phyloP scores from a whole-genome alignment of 2,329 filamentous ascomycete genomes.

The Fusarium secorum region DNA sequence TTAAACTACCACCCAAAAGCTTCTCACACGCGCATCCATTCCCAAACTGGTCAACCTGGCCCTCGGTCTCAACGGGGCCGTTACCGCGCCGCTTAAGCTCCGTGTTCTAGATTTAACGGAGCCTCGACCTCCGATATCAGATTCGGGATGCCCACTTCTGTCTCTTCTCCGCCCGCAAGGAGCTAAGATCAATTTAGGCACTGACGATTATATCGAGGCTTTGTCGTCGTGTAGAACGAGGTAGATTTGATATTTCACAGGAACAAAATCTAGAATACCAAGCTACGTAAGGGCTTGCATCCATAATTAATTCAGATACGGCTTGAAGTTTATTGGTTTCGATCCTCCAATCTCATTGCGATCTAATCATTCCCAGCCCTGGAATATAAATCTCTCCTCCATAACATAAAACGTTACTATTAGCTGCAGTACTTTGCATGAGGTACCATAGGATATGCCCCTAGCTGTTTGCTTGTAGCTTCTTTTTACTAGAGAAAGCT shows the following conservation, averaged over 20 bases:
- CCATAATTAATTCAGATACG: not conserved
- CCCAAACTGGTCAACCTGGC: not conserved
- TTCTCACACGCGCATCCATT: not conserved
- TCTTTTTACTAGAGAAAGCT: not conserved
- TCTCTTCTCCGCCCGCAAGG: not conserved
- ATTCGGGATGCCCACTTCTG: not conserved
- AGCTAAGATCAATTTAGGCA: not conserved
- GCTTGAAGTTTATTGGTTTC: not conserved
- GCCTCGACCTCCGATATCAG: conserved; percentile 7
- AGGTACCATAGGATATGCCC: not conserved
- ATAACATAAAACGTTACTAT: not conserved
- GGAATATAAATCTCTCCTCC: not conserved
- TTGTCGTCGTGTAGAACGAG: not conserved
- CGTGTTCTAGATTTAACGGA: conserved; percentile 5
- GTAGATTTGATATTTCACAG: not conserved
- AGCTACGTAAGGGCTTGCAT: not conserved
- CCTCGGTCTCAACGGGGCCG: not conserved
- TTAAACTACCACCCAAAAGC: not conserved
- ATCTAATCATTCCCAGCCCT: too few species aligned
- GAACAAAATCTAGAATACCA: not conserved
- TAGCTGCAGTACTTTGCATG: not conserved
- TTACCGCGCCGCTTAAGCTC: not conserved
- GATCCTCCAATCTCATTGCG: not conserved
- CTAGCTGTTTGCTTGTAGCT: not conserved
- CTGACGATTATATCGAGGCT: not conserved